A percentile compares a stretch with the other conserved stretches of the same genome.
These are phyloP conservation scores for Corniculantispora saksenae DNA, from an alignment of 2,329 filamentous ascomycete genomes.

Conservation along the genomic window DNA sequence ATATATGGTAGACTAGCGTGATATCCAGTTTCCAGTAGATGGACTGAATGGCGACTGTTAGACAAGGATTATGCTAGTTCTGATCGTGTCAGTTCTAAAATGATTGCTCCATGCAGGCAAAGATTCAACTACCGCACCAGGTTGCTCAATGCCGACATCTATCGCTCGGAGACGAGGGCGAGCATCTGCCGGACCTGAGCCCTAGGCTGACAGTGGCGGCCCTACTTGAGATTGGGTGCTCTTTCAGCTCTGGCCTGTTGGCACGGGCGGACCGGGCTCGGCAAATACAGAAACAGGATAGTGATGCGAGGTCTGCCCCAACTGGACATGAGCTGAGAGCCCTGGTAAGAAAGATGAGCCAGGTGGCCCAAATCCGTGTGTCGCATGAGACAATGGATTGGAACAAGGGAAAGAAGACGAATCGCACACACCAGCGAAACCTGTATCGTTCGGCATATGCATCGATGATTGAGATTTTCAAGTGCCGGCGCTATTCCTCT, in stretches of 20 bases:
- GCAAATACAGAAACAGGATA: slow-evolving; percentile 9
- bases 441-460: slow-evolving; percentile 9
- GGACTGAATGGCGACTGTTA: not conserved
- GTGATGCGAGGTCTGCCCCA: slow-evolving; percentile 1
- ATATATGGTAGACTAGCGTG: not conserved
- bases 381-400: not conserved
- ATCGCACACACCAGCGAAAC: not conserved
- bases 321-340: slow-evolving; percentile 2
- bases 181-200: slow-evolving; percentile 9
- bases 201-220: not conserved
- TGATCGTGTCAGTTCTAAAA: not conserved
- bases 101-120: not conserved
- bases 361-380: not conserved
- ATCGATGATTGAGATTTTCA: slow-evolving; percentile 3
- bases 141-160: not conserved
- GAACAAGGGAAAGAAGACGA: not conserved
- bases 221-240: not conserved
- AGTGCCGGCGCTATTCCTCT: slow-evolving; percentile 11
- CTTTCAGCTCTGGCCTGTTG: not conserved
- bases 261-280: not conserved
- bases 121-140: slow-evolving; percentile 6
- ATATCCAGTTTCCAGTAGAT: not conserved
- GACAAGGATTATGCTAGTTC: not conserved
- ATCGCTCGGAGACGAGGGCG: not conserved
- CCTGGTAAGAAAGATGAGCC: not conserved